These are phyloP conservation scores for Polytolypa hystricis DNA, from an alignment of 2,329 filamentous ascomycete genomes.

Conservation along the genomic window DNA sequence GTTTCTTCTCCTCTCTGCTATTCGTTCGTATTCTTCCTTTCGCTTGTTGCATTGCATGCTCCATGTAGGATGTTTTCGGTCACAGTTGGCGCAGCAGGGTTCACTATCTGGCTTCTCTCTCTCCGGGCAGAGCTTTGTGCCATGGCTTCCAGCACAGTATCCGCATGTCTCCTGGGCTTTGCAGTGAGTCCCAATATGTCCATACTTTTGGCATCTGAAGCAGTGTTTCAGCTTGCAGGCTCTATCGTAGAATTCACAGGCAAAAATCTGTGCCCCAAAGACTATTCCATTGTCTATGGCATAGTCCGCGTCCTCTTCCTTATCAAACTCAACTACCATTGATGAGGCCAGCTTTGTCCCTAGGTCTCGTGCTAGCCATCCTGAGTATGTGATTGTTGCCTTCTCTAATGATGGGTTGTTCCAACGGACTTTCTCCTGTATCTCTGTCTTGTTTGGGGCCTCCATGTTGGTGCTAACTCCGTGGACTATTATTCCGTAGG, in stretches of 20 bases:
- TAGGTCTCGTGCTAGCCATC: slow-evolving; percentile 15
- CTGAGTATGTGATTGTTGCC: slow-evolving; percentile 17
- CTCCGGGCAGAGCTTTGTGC: slow-evolving; percentile 14
- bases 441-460: slow-evolving; percentile 18
- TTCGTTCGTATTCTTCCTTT: too few species aligned
- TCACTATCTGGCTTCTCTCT: slow-evolving; percentile 2
- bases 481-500: slow-evolving; percentile 18
- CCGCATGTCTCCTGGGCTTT: slow-evolving; percentile 15
- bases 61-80: background rate
- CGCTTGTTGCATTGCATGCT: too few species aligned
- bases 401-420: slow-evolving; percentile 19
- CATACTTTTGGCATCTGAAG: slow-evolving; percentile 17
- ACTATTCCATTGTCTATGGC: slow-evolving; percentile 17
- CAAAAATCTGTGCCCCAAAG: slow-evolving; percentile 13
- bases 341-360: slow-evolving; percentile 15
- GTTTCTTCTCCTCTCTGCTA: too few species aligned
- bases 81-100: background rate
- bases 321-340: slow-evolving; percentile 19
- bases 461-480: slow-evolving; percentile 18
- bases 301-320: slow-evolving; percentile 16
- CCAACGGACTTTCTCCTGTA: slow-evolving; percentile 16
- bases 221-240: slow-evolving; percentile 19
- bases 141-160: slow-evolving; percentile 17
- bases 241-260: slow-evolving; percentile 17
- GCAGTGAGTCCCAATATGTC: slow-evolving; percentile 17